phyloP scores from a whole-genome alignment of 257 asterid species.

The Solanum etuberosum region DNA sequence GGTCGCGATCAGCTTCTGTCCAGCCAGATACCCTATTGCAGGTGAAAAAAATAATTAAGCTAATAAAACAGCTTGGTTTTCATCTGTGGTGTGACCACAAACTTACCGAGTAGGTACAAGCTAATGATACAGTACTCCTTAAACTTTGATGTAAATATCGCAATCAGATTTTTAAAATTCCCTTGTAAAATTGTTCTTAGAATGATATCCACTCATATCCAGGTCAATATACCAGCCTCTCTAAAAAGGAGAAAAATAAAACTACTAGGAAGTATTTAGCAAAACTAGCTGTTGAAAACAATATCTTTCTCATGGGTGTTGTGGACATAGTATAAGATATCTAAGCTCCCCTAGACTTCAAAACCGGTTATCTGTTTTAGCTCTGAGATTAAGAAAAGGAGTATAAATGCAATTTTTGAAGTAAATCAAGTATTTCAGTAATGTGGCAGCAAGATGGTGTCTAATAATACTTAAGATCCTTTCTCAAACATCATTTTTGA shows the following conservation, averaged over 20 bases:
- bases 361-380: background rate
- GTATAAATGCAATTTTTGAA: background rate
- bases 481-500: background rate
- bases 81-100: background rate
- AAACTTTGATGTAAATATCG: background rate
- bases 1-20: background rate
- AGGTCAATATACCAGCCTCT: background rate
- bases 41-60: background rate
- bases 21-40: background rate
- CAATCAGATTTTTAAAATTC: background rate
- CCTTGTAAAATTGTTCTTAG: background rate
- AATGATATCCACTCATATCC: background rate
- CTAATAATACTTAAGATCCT: background rate
- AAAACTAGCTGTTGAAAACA: background rate
- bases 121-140: background rate
- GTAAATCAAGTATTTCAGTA: background rate
- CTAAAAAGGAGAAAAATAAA: background rate
- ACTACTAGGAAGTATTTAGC: background rate
- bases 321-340: background rate
- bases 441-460: background rate
- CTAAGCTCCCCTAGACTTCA: background rate
- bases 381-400: background rate
- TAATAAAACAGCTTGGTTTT: background rate
- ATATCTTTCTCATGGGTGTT: background rate
- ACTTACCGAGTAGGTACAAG: background rate